These are phyloP conservation scores for Metarhizium brunneum DNA, from an alignment of 2,329 filamentous ascomycete species.

Conservation along the genomic window DNA sequence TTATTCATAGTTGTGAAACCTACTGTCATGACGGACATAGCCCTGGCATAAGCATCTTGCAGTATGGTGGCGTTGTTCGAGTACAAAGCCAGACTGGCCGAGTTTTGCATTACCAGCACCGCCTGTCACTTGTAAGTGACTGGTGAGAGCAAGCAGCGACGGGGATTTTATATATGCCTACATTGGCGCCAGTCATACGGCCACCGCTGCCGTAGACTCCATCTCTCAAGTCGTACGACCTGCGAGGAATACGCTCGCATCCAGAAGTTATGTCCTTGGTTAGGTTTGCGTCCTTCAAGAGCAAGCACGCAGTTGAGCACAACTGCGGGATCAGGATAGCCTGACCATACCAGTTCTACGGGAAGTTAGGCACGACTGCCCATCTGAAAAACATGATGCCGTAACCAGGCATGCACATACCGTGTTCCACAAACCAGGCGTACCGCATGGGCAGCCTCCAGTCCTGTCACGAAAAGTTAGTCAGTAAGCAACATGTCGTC, in stretches of 20 bases:
- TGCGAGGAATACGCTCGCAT: constrained; percentile 12
- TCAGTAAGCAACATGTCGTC: background rate
- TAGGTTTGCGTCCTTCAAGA: constrained; percentile 11
- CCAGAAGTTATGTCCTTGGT: constrained; percentile 9
- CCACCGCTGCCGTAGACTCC: constrained; percentile 11
- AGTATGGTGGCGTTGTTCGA: constrained; percentile 13
- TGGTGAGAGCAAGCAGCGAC: background rate
- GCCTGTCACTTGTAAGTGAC: constrained; percentile 2
- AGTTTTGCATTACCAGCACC: constrained; percentile 15
- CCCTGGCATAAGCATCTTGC: constrained; percentile 8
- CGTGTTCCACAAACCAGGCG: constrained; percentile 11
- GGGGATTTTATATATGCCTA: background rate
- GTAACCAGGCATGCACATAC: background rate
- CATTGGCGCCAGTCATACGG: constrained; percentile 13
- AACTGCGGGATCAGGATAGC: constrained; percentile 14
- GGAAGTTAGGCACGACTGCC: background rate
- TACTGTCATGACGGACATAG: constrained; percentile 13
- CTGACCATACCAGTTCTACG: constrained; percentile 16
- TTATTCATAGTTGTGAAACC: background rate
- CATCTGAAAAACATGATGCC: background rate
- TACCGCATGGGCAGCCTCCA: constrained; percentile 2
- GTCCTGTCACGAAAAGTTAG: constrained; percentile 6
- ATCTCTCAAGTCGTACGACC: constrained; percentile 13
- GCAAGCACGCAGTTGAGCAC: constrained; percentile 11
- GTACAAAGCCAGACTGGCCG: constrained; percentile 13